Conservation (phyloP, 2,329 filamentous ascomycete species). For the Sarocladiaceae sp. region DNA sequence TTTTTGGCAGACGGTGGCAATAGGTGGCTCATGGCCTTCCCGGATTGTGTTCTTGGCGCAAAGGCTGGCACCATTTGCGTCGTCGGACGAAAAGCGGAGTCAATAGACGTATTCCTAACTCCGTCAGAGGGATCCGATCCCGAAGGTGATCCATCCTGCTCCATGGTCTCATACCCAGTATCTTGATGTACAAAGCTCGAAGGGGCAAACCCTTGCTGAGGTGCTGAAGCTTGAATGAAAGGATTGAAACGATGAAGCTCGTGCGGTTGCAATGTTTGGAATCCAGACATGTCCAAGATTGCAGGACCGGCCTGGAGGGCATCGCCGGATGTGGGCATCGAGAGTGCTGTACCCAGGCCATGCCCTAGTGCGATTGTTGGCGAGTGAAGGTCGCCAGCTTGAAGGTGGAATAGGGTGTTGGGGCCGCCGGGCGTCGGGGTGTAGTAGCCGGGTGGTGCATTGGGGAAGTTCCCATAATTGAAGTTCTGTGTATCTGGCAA, state of each 20-base stretch:
- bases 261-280: constrained; percentile 55
- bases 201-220: constrained; percentile 61
- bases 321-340: constrained; percentile 64
- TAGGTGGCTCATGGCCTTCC: constrained; percentile 36
- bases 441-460: constrained; percentile 77
- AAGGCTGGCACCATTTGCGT: constrained; percentile 51
- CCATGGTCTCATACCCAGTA: constrained; percentile 72
- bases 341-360: constrained; percentile 74
- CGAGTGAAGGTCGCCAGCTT: constrained; percentile 82
- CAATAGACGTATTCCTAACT: constrained; percentile 48
- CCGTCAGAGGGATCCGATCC: constrained; percentile 46
- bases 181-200: constrained; percentile 77
- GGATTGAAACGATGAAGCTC: constrained; percentile 63
- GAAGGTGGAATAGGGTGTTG: constrained; percentile 73
- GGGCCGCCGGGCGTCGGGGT: constrained; percentile 78
- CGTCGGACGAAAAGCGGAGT: constrained; percentile 55
- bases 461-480: constrained; percentile 71
- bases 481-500: constrained; percentile 81
- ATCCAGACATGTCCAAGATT: constrained; percentile 61
- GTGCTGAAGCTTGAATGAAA: constrained; percentile 53
- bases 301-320: constrained; percentile 53
- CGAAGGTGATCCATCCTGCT: constrained; percentile 64
- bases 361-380: constrained; percentile 64
- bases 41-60: constrained; percentile 43
- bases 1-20: constrained; percentile 55